These are phyloP conservation scores for Sporothrix luriei DNA, from an alignment of 2,329 filamentous ascomycete genomes.

Conservation along the genomic window DNA sequence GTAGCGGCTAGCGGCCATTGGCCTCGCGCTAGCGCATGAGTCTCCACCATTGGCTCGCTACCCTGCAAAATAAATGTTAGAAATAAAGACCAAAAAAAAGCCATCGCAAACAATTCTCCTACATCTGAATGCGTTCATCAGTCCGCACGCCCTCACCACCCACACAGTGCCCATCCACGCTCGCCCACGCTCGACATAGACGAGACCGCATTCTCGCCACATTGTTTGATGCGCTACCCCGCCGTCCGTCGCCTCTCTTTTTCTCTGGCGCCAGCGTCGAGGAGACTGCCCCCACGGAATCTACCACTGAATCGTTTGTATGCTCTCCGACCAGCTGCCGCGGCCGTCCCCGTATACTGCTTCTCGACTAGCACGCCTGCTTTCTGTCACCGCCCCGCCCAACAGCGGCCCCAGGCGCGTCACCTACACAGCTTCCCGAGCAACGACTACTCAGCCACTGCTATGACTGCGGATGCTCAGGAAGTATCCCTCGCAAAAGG, in stretches of 20 bases:
- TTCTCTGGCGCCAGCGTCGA: slow-evolving; percentile 3
- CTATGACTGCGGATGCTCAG: neutral
- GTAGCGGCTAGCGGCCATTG: neutral
- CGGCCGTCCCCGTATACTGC: neutral
- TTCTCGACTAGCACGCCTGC: neutral
- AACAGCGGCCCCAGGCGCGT: neutral
- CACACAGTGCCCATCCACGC: neutral
- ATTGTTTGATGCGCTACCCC: neutral
- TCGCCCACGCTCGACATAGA: neutral
- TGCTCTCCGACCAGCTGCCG: neutral
- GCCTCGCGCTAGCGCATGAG: neutral
- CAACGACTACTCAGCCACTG: slow-evolving; percentile 1
- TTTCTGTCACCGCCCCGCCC: neutral
- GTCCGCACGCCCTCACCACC: neutral
- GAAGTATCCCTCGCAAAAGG: neutral
- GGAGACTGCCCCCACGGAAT: neutral
- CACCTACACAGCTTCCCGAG: neutral
- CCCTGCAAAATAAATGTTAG: neutral
- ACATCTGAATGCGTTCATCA: neutral
- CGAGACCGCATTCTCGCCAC: neutral
- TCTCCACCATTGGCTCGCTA: slow-evolving; percentile 9
- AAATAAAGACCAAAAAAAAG: slow-evolving; percentile 12
- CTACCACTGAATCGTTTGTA: neutral
- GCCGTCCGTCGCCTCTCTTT: neutral
- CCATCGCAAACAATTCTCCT: neutral